Base-by-base conservation (phyloP, 2,329 filamentous ascomycete genomes). In the Nothophoma quercina region DNA sequence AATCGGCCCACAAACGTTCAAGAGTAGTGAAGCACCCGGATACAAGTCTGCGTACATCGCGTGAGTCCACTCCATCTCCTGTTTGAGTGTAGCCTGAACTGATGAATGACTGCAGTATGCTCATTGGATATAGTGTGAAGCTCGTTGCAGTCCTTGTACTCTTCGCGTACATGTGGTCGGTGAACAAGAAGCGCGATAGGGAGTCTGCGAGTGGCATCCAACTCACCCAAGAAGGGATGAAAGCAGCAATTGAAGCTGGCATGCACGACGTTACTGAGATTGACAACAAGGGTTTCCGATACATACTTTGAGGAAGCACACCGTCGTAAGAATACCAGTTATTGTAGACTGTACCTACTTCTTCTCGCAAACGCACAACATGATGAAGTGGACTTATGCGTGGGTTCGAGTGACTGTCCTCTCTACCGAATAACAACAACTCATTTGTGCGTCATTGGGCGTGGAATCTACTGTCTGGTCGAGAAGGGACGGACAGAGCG, bases 261-360 rank as follows among this genome's bases (percentile, higher is more conserved):
- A 79, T 78, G 75, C 65, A 67, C 43, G 75, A 78, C 46, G 50
- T 67, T 29, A 78, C 75, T 1, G 72, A 77, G 56, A 77, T 77
- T 51, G 69, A 77, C 51, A 79, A 78, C 48, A 77, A 73, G 54
- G 67, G 77, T 22, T 79, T 79, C 45, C 58, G 76, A 34, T 78
- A 78, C 56, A 75, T 78, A 9, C 13, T 51, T 7, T 51, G 45
- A 33, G 5, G 7, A 12, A 13, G n/a, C 9, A 13, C 7, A 19
- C 33, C 5, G 33, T 5, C 10, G 5, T 12, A 7, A 21, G 13
- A 12, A 6, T 28, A 28, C 8, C 10, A 7, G 6, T 12, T 28
- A 7, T 28, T 7, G 10, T 28, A 10, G 5, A 12, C 26, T 4
- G 18, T n/a, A n/a, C n/a, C n/a, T n/a, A n/a, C n/a, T n/a, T n/a